These are phyloP conservation scores for Litchi chinensis DNA, from an alignment of 345 rosid species.

Conservation along the genomic window DNA sequence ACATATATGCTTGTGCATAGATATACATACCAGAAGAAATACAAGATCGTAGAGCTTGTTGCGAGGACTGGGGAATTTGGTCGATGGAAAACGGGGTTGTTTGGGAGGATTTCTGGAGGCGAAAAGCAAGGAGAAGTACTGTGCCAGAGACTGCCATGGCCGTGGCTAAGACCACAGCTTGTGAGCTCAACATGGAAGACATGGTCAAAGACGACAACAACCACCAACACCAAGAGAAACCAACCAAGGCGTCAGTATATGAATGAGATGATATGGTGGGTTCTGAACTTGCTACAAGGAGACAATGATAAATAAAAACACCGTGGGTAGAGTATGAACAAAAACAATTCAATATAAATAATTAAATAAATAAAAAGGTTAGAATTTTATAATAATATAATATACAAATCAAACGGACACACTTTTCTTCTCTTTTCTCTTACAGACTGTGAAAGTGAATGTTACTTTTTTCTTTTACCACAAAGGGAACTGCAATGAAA, in stretches of 20 bases:
- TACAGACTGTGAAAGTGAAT: not conserved
- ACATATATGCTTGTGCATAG: too few relatives aligned
- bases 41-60: slow-evolving; percentile 47
- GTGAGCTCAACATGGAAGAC: slow-evolving; percentile 58
- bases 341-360: not conserved
- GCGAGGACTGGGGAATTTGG: slow-evolving; percentile 35
- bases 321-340: not conserved
- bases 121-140: slow-evolving; percentile 64
- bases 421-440: not conserved
- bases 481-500: too few relatives aligned
- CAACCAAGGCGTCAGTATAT: not conserved
- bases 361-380: too few relatives aligned
- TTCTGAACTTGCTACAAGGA: not conserved
- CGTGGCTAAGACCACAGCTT: slow-evolving; percentile 62
- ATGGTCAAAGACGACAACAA: slow-evolving; percentile 21
- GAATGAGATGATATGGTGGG: not conserved
- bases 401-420: not conserved
- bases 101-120: slow-evolving; percentile 53
- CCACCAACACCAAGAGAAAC: not conserved
- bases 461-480: too few relatives aligned
- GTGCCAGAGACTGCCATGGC: slow-evolving; percentile 88
- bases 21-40: slow-evolving; percentile 48
- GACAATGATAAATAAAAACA: not conserved
- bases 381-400: not conserved
- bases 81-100: slow-evolving; percentile 24